These are phyloP conservation scores for Aspergillus aculeatinus DNA, from an alignment of 2,329 filamentous ascomycete genomes.

Conservation along the genomic window DNA sequence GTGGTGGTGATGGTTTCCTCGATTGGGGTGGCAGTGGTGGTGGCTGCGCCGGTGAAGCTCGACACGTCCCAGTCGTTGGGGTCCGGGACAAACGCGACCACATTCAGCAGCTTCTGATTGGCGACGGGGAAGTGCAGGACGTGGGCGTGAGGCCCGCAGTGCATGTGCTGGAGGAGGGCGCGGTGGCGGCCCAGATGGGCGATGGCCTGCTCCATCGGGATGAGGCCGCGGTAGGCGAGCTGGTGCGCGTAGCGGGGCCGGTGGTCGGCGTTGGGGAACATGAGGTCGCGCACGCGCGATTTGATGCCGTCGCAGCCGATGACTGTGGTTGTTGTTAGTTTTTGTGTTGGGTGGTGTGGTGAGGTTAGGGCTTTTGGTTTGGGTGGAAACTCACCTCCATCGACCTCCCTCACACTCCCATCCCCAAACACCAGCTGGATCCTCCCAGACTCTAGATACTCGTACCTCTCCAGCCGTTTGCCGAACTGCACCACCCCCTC, in stretches of 20 bases:
- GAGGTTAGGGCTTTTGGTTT: too few species aligned
- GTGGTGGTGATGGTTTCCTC: too few species aligned
- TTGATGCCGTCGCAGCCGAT: constrained; percentile 66
- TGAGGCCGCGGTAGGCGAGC: constrained; percentile 61
- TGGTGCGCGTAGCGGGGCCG: constrained; percentile 55
- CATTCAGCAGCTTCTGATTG: constrained; percentile 21
- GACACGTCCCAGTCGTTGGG: constrained; percentile 18
- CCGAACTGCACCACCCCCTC: constrained; percentile 34
- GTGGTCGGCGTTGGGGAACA: constrained; percentile 51
- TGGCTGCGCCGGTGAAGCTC: constrained; percentile 18
- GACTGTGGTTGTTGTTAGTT: constrained; percentile 7
- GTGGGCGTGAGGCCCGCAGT: constrained; percentile 58
- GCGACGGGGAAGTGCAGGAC: constrained; percentile 54
- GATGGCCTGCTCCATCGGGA: constrained; percentile 58
- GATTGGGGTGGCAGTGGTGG: neutral
- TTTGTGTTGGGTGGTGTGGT: neutral
- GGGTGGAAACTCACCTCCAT: constrained; percentile 27
- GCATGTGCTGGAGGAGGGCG: constrained; percentile 54
- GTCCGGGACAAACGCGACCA: constrained; percentile 27
- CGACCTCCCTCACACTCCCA: constrained; percentile 44
- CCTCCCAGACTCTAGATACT: constrained; percentile 23
- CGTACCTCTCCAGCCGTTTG: constrained; percentile 36
- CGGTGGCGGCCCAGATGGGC: constrained; percentile 51
- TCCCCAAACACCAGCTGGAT: constrained; percentile 45
- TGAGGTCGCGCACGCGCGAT: constrained; percentile 52